Conservation (phyloP, 139 green algal genomes). For the Zygnema circumcarinatum region DNA sequence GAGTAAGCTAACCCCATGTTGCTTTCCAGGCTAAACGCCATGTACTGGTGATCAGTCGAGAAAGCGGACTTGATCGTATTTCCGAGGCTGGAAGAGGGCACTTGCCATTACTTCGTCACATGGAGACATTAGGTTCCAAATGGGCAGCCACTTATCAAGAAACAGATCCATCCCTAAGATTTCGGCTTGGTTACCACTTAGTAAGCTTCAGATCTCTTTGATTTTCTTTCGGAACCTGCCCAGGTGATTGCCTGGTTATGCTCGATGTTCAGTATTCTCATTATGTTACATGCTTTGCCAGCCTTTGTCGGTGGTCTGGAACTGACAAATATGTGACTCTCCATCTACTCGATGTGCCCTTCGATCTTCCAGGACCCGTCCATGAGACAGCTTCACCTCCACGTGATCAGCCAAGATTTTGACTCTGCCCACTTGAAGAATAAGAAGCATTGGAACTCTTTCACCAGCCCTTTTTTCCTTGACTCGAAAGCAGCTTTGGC, state of each 20-base stretch:
- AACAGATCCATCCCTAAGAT: conserved; percentile 43
- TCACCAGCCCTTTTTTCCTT: conserved; percentile 76
- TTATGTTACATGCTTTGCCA: not conserved
- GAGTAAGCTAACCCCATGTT: too few relatives aligned
- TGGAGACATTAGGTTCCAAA: conserved; percentile 60
- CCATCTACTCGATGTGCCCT: not conserved
- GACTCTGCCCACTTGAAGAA: conserved; percentile 73
- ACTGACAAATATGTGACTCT: not conserved
- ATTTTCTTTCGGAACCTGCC: conserved; percentile 2
- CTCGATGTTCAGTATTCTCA: not conserved
- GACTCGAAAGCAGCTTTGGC: conserved; percentile 41
- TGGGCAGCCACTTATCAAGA: conserved; percentile 27
- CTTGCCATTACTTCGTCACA: conserved; percentile 74
- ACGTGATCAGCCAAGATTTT: conserved; percentile 79
- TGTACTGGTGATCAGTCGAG: conserved; percentile 71
- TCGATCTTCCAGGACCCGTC: conserved; percentile 66
- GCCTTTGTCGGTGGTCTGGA: not conserved
- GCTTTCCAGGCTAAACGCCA: conserved; percentile 63
- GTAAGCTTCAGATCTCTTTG: conserved; percentile 33
- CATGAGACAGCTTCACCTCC: conserved; percentile 87
- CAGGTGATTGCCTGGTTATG: too few relatives aligned
- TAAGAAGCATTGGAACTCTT: conserved; percentile 87
- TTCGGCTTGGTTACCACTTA: conserved; percentile 80
- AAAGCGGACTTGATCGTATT: conserved; percentile 62
- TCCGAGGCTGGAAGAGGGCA: conserved; percentile 62